Base-by-base conservation (phyloP, 2,329 filamentous ascomycete genomes). In the Fusarium sp. region DNA sequence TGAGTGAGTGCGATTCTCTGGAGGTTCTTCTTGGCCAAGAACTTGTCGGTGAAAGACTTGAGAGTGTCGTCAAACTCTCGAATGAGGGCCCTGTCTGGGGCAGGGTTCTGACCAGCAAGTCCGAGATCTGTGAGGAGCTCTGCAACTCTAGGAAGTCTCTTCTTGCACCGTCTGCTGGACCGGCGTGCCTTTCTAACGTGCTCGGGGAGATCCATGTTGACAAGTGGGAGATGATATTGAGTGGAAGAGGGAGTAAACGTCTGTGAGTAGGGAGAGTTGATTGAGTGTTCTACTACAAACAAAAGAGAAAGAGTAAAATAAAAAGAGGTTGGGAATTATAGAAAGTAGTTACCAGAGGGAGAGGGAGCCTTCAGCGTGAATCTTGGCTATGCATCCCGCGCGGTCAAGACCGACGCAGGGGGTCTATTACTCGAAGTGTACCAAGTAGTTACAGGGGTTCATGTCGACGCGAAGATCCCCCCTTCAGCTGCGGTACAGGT, bases 111-210 rank as follows among this genome's bases (percentile, higher is more conserved):
- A 14, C 54, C 38, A 20, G 43, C 27, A 37, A 57, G 62, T 2
- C 45, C 64, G 22, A 70, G 58, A 10, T 47, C 20, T 50, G 7
- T 15, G 22, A 65, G 59, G 32, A 70, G 32, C 8, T 43, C 33
- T 11, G 5, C 37, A 25, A 63, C 15, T 5, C 8, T 25, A 5
- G 54, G 61, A 25, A 64, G 17, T 10, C n/a, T 20, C 17, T 12
- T 17, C 35, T 30, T 25, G 43, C 27, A 33, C 30, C 25, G 57
- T 22, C 20, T 45, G n/a, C 25, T 35, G 12, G 37, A 43, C 6
- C 57, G 25, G 8, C 38, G 57, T 20, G 57, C 57, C 57, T 60
- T 60, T 45, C 57, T 60, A 0, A n/a, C 57, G n/a, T 43, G 25
- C 37, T 60, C 57, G 27, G 57, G 57, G 15, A 45, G 22, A 33